phyloP scores from a whole-genome alignment of 78 protist species.

The Creolimax fragrantissima region DNA sequence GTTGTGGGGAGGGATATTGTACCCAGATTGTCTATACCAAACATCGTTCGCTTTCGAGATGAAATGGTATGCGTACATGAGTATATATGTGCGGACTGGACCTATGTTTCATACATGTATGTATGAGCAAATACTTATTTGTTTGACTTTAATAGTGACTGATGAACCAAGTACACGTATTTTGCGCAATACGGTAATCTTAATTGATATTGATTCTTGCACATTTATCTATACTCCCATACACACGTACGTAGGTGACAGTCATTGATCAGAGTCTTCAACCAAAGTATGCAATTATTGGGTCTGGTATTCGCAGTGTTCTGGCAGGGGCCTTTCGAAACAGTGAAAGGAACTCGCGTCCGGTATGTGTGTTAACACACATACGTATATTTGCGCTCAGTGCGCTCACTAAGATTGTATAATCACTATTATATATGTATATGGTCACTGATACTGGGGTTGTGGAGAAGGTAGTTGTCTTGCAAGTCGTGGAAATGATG shows the following conservation, averaged over 20 bases:
- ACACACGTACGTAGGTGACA: background rate
- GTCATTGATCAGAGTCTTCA: background rate
- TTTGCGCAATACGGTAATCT: background rate
- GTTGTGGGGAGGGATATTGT: background rate
- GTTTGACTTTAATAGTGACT: no score
- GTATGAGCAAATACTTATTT: no score
- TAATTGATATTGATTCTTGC: background rate
- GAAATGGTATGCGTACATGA: background rate
- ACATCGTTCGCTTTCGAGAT: background rate
- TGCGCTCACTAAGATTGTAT: background rate
- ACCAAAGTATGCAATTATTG: background rate
- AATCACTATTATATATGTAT: background rate
- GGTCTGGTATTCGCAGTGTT: background rate
- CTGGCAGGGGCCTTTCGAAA: background rate
- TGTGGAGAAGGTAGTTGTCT: background rate
- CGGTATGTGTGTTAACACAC: no score
- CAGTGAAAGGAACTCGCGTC: no score
- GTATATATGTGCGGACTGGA: background rate
- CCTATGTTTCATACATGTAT: no score
- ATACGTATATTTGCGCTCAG: background rate
- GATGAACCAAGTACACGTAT: background rate
- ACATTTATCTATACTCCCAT: background rate
- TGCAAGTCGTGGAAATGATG: no score
- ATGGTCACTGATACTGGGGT: background rate
- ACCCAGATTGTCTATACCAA: background rate